These are phyloP conservation scores for Eucalyptus curtisii DNA, from an alignment of 345 rosid species.

Conservation along the genomic window DNA sequence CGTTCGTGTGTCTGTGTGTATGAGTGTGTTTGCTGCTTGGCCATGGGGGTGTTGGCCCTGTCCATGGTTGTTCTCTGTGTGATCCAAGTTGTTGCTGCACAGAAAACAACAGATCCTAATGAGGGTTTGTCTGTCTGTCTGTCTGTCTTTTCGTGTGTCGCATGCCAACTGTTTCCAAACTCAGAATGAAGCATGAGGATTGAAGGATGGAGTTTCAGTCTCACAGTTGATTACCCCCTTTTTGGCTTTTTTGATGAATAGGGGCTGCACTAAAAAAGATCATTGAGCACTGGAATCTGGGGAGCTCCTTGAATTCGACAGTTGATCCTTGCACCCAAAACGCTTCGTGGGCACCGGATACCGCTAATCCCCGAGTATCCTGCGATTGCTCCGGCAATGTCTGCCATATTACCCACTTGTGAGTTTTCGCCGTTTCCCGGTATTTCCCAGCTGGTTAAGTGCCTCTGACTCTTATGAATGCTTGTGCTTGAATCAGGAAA, in stretches of 20 bases:
- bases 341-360: constrained; percentile 18
- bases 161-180: not conserved
- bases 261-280: constrained; percentile 34
- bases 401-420: constrained; percentile 43
- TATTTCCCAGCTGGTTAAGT: not conserved
- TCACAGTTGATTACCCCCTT: not conserved
- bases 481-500: constrained; percentile 20
- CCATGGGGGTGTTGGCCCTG: constrained; percentile 15
- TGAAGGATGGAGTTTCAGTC: not conserved
- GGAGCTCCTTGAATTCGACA: constrained; percentile 18
- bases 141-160: not conserved
- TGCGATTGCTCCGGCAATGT: constrained; percentile 30
- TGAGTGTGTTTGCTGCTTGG: not conserved
- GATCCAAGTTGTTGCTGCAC: constrained; percentile 28
- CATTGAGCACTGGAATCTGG: constrained; percentile 33
- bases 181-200: not conserved
- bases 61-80: constrained; percentile 3
- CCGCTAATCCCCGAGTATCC: constrained; percentile 28
- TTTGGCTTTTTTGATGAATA: not conserved
- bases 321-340: constrained; percentile 28
- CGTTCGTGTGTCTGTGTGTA: not conserved
- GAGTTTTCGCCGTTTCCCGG: not conserved
- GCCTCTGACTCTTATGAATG: not conserved
- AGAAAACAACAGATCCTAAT: constrained; percentile 19
- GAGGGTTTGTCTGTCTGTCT: constrained; percentile 15